phyloP scores from a whole-genome alignment of 768 basidiomycete genomes.

The Mycena filopes region DNA sequence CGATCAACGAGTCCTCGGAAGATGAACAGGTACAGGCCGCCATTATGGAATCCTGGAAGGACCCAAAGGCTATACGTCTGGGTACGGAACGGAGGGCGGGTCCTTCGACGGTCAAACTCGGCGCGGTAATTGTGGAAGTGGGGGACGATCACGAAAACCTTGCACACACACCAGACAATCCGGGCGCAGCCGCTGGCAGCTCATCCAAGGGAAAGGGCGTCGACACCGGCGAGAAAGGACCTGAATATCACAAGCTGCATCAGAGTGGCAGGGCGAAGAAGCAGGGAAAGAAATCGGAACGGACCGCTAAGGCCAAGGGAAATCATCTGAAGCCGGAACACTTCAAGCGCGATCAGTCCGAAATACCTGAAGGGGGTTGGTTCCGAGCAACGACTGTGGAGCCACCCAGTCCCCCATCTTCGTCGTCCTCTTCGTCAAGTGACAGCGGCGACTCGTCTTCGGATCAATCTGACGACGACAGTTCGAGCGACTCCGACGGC shows the following conservation, averaged over 20 bases:
- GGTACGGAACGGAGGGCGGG: slow-evolving; percentile 10
- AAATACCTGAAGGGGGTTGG: not conserved
- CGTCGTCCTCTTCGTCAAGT: not conserved
- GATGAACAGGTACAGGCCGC: no score
- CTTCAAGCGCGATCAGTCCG: not conserved
- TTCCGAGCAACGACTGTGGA: not conserved
- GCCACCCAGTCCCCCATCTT: not conserved
- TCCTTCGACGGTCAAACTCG: not conserved
- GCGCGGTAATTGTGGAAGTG: not conserved
- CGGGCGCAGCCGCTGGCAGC: not conserved
- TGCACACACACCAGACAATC: no score
- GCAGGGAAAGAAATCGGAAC: not conserved
- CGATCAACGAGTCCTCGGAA: no score
- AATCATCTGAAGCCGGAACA: slow-evolving; percentile 7
- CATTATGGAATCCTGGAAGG: slow-evolving; percentile 3
- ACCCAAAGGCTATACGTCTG: not conserved
- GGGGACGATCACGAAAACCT: not conserved
- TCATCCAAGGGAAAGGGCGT: not conserved
- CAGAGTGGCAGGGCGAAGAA: not conserved
- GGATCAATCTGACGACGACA: not conserved
- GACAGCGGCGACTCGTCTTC: not conserved
- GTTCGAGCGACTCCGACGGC: not conserved
- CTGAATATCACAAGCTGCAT: not conserved
- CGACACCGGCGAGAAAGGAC: not conserved
- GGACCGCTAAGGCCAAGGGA: not conserved